Base-by-base conservation (phyloP, 192 early-diverging fungal genomes). In the Coemansia asiatica region DNA sequence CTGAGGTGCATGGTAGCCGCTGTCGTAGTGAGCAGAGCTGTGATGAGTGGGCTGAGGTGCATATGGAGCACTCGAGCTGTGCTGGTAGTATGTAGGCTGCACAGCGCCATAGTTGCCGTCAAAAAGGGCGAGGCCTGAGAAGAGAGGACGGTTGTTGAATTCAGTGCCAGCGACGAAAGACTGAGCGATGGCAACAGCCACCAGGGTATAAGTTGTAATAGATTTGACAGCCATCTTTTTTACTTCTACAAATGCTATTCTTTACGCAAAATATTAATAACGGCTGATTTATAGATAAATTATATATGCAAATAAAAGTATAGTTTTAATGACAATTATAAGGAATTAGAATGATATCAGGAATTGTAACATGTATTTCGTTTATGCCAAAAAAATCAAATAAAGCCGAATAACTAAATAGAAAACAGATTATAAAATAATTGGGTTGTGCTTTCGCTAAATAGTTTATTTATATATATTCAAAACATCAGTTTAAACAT, bases 121-220 rank as follows among this genome's bases (percentile, higher is more conserved):
- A 53, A 65, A 71, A 48, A 71, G 51, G 16, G 49, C 36, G 4
- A 65, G 63, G 7, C 69, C 63, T 5, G 62, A 60, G 63, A 65
- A 60, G 27, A 48, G 23, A 7, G 55, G 56, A 1, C 27, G 55
- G 29, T 49, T 25, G 21, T 29, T 6, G 26, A 44, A 25, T 0
- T 56, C 22, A 8, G 50, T 55, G 8, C 26, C 64, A 5, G 38
- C 63, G 2, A 60, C 25, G 33, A 74, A 48, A 6, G 71, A 65
- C 68, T 72, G 71, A 16, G 77, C 60, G 7, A 74, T 23, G 4
- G 68, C 60, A 50, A 66, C 61, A 40, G 69, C 54, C 44, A 74
- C 65, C 64, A 79, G 49, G 22, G 77, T 49, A 44, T 79, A 79
- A 5, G 71, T 61, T 27, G 77, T 71, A 19, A 61, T 74, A 13